Base-by-base conservation (phyloP, 1,139 yeast genomes). In the Hansenula lynferdii region DNA sequence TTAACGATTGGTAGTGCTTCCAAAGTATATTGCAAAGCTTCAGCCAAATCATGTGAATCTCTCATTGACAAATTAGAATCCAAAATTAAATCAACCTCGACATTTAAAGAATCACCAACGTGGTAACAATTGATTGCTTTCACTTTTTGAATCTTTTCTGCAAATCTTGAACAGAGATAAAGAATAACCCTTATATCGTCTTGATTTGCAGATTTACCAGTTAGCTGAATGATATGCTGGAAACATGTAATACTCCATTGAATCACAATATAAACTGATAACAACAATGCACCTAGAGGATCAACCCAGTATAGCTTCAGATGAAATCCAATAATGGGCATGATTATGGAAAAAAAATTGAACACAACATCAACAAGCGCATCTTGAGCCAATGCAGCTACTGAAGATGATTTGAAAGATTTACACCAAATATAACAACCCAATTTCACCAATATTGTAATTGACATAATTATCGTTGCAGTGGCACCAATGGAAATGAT, bases 1-100 rank as follows among this genome's bases (percentile, higher is more conserved):
- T 50, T 41, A 3, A 85, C 89, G 60, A 69, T 75, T 0, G 92
- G 89, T 39, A 85, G 64, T 0, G 89, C 77, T 50, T 85, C 94
- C 30, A 85, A 69, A 2, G 94, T 85, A 54, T 84, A 85, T 59
- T 85, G 94, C 34, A 85, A 62, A 0, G 90, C 82, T 57, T 85
- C 95, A 6, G 89, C 95, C 31, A 84, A 69, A 57, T 85, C 95
- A 57, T 85, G 95, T 41, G 81, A 69, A 53, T 85, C 94, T 43
- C 80, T 72, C 49, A 84, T 65, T 7, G 69, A 61, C 50, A 81
- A 61, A 15, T 69, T 64, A 17, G 68, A 64, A 39, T 79, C 78
- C 42, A 79, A 70, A 6, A 84, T 78, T 28, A 85, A 61, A 54
- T 85, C 95, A 26, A 85, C 83, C 55, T 85, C 95, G 28, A 83